Conservation (phyloP, 768 basidiomycete genomes). For the Collybia sp. region DNA sequence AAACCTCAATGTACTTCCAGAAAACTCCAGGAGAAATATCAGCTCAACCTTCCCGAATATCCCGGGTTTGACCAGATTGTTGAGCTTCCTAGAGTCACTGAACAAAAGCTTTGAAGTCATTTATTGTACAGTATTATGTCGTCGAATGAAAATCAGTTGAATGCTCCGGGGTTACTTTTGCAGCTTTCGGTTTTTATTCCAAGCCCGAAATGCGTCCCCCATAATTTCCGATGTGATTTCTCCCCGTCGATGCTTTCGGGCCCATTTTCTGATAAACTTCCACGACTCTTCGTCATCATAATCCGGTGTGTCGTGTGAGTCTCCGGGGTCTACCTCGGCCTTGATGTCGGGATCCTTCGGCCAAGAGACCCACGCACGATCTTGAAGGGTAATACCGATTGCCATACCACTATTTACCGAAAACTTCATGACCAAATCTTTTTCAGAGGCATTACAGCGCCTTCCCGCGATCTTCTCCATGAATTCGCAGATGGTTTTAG, state of each 20-base stretch:
- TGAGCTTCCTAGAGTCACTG: constrained; percentile 42
- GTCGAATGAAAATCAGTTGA: too few relatives aligned
- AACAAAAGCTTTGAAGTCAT: not conserved
- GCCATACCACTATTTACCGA: constrained; percentile 4
- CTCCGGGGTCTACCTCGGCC: constrained; percentile 21
- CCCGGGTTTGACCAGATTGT: constrained; percentile 80
- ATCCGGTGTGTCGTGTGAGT: constrained; percentile 9
- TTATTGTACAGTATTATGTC: too few relatives aligned
- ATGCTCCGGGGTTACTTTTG: too few relatives aligned
- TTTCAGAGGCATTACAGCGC: constrained; percentile 12
- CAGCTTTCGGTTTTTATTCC: not conserved
- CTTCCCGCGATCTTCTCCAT: constrained; percentile 26
- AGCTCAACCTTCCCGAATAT: constrained; percentile 80
- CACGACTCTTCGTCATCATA: constrained; percentile 11
- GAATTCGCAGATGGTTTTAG: constrained; percentile 14
- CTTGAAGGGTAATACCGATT: constrained; percentile 6
- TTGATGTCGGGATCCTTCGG: constrained; percentile 13
- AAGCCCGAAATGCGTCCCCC: constrained; percentile 10
- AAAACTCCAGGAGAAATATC: constrained; percentile 63
- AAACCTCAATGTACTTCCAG: constrained; percentile 32
- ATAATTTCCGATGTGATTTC: constrained; percentile 17
- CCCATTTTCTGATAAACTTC: constrained; percentile 23
- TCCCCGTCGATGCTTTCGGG: constrained; percentile 17
- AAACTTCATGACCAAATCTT: constrained; percentile 13
- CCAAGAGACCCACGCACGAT: constrained; percentile 15